These are phyloP conservation scores for Orobanche coerulescens DNA, from an alignment of 257 asterid species.

Conservation along the genomic window DNA sequence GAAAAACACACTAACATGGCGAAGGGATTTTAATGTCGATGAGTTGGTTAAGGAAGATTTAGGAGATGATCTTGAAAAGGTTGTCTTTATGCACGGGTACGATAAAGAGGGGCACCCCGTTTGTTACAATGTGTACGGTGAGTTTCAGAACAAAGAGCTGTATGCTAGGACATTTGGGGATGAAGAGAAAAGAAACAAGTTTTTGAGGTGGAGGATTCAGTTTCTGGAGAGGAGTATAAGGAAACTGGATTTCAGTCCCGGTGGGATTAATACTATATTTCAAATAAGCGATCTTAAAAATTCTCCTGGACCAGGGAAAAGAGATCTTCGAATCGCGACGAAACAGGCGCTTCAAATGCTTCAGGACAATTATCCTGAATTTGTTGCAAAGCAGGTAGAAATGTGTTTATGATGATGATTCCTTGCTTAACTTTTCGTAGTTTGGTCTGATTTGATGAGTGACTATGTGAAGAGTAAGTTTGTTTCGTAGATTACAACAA, in stretches of 20 bases:
- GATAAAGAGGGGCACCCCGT: conserved; percentile 73
- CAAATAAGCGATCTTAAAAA: conserved; percentile 87
- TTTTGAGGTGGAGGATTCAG: conserved; percentile 70
- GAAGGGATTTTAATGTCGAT: conserved; percentile 56
- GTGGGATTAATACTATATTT: conserved; percentile 61
- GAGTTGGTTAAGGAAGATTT: conserved; percentile 56
- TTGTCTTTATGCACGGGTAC: conserved; percentile 82
- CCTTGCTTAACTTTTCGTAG: too few relatives aligned
- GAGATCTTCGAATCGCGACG: conserved; percentile 70
- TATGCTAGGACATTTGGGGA: conserved; percentile 48
- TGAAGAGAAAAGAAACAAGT: conserved; percentile 42
- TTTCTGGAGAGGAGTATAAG: conserved; percentile 63
- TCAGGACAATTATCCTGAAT: conserved; percentile 94
- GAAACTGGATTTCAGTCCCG: conserved; percentile 68
- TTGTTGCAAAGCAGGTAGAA: conserved; percentile 80
- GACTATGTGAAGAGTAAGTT: too few relatives aligned
- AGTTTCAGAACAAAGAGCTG: conserved; percentile 65
- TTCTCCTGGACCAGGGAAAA: conserved; percentile 75
- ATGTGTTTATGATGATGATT: too few relatives aligned
- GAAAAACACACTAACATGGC: conserved; percentile 58
- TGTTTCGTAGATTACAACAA: too few relatives aligned
- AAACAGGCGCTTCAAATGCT: conserved; percentile 76
- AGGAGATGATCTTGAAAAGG: conserved; percentile 75
- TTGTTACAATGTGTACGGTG: conserved; percentile 72
- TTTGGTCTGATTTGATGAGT: too few relatives aligned